These are phyloP conservation scores for Adansonia grandidieri DNA, from an alignment of 441 rosid species.

Conservation along the genomic window DNA sequence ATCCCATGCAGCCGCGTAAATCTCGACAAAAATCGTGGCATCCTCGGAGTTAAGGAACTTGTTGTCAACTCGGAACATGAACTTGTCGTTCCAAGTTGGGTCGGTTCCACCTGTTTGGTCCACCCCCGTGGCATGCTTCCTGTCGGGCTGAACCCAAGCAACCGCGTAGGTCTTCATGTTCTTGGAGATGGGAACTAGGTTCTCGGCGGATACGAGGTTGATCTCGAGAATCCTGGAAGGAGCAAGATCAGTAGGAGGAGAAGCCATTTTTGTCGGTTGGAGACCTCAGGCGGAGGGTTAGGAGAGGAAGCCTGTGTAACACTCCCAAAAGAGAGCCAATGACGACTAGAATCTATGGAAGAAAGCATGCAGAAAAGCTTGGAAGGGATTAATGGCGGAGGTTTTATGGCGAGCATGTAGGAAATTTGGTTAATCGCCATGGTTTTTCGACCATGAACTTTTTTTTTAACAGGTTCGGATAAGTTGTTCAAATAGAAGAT, in stretches of 20 bases:
- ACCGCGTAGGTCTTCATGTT: constrained; percentile 85
- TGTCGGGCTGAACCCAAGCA: constrained; percentile 54
- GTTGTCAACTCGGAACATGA: constrained; percentile 73
- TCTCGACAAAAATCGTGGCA: constrained; percentile 69
- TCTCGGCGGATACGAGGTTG: constrained; percentile 78
- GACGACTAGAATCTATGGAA: neutral
- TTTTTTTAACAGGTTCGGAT: neutral
- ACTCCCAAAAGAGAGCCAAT: neutral
- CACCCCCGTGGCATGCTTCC: constrained; percentile 55
- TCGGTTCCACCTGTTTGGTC: constrained; percentile 51
- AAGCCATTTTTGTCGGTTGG: constrained; percentile 24
- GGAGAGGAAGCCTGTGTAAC: neutral
- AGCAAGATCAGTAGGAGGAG: constrained; percentile 27
- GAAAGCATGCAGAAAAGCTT: neutral
- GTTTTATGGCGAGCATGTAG: constrained; percentile 19
- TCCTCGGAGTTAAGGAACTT: constrained; percentile 57
- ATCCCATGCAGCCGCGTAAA: constrained; percentile 87
- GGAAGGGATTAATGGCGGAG: neutral
- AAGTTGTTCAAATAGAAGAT: neutral
- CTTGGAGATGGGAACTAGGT: constrained; percentile 65
- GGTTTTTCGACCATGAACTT: neutral
- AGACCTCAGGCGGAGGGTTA: neutral
- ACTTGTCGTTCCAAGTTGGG: constrained; percentile 71
- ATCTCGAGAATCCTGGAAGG: constrained; percentile 70
- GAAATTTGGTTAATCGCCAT: neutral